These are phyloP conservation scores for Hysterium pulicare DNA, from an alignment of 2,329 filamentous ascomycete species.

Conservation along the genomic window DNA sequence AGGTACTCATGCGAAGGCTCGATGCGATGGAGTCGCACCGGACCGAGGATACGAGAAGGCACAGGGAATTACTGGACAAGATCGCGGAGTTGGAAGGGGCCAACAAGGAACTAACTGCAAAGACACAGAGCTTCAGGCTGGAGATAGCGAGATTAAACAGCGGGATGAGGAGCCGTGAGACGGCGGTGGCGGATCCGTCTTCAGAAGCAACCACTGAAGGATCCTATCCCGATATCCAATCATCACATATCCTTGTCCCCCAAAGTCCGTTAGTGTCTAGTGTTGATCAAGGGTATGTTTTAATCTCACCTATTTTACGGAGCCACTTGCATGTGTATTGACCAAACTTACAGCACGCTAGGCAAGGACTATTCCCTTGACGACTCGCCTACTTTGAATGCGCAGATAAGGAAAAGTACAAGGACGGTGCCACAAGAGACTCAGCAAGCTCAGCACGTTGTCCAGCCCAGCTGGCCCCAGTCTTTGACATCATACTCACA, in stretches of 20 bases:
- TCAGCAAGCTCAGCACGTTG: neutral
- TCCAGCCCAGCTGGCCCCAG: neutral
- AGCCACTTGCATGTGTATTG: neutral
- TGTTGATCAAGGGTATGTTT: constrained; percentile 3
- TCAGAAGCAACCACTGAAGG: constrained; percentile 2
- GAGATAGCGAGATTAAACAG: constrained; percentile 2
- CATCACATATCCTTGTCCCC: constrained; percentile 5
- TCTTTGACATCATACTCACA: neutral
- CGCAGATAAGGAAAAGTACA: constrained; percentile 3
- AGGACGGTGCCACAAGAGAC: neutral
- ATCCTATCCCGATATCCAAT: neutral
- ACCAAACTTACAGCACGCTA: neutral
- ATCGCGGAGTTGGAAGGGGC: constrained; percentile 3
- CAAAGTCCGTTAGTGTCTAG: neutral
- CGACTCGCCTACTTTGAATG: constrained; percentile 5
- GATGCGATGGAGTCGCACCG: constrained; percentile 11
- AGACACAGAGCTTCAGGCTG: constrained; percentile 4
- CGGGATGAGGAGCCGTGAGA: neutral
- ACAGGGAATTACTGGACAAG: constrained; percentile 6
- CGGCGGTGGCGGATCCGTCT: neutral
- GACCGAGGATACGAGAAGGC: constrained; percentile 4
- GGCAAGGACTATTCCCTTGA: neutral
- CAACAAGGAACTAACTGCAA: neutral
- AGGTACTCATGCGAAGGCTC: constrained; percentile 7
- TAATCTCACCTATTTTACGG: neutral